Evolutionary conservation across 2,329 filamentous ascomycete genomes (phyloP).

Genomic region (Diplodia scrobiculata): DNA sequence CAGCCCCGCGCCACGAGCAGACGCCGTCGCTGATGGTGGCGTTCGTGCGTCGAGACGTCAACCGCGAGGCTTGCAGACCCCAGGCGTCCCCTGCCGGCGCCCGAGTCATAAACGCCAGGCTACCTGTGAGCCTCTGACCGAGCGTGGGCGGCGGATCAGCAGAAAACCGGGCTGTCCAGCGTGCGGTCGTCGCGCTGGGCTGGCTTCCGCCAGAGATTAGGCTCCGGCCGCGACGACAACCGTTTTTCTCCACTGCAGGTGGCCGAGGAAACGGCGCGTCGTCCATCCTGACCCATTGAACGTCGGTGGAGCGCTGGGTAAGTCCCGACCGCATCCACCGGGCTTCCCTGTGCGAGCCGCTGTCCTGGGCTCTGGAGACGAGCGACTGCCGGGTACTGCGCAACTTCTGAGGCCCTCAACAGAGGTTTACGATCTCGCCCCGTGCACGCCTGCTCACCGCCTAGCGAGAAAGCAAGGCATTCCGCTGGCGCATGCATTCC

Average conservation of each 20-base stretch:
- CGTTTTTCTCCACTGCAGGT: constrained; percentile 19
- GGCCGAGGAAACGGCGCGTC: constrained; percentile 3
- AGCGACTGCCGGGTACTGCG: neutral
- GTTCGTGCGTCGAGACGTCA: constrained; percentile 18
- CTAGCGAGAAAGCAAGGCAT: constrained; percentile 17
- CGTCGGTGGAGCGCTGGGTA: neutral
- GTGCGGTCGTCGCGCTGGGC: constrained; percentile 7
- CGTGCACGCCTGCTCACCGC: constrained; percentile 21
- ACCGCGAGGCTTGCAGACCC: constrained; percentile 11
- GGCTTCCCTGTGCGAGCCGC: constrained; percentile 17
- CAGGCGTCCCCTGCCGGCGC: constrained; percentile 4
- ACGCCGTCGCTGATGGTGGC: constrained; percentile 10
- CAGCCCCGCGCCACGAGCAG: constrained; percentile 18
- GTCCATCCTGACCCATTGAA: constrained; percentile 3
- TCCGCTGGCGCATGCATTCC: constrained; percentile 14
- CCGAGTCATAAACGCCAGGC: constrained; percentile 9
- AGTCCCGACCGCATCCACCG: neutral
- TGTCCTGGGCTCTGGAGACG: constrained; percentile 18
- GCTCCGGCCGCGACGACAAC: constrained; percentile 18
- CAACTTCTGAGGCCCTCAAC: neutral
- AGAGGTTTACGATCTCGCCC: constrained; percentile 11
- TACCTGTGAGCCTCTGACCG: constrained; percentile 13
- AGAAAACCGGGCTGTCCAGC: constrained; percentile 13
- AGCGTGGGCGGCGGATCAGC: constrained; percentile 20
- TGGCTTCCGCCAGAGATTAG: constrained; percentile 18